Evolutionary conservation across 192 early-diverging fungal genomes (phyloP).

Genomic region (Entomortierella lignicola): DNA sequence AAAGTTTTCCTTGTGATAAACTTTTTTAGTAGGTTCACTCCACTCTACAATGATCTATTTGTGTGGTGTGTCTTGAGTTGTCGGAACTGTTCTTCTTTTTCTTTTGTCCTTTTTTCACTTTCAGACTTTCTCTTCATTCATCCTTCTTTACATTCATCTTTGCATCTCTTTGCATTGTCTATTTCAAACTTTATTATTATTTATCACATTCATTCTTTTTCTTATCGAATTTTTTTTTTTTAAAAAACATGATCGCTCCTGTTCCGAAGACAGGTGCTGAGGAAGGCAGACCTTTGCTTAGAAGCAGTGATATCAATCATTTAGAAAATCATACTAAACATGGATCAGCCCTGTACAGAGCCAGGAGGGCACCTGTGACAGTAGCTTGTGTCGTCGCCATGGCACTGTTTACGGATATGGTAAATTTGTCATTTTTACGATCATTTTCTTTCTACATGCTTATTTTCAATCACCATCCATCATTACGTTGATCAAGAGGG

Average conservation of each 20-base stretch:
- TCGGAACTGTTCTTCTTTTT: not conserved
- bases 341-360: constrained; percentile 26
- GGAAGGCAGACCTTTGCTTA: constrained; percentile 30
- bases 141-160: not conserved
- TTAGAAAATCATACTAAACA: not conserved
- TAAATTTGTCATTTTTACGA: not conserved
- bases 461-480: not conserved
- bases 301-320: not conserved
- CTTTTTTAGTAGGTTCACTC: too few species aligned
- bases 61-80: not conserved
- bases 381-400: constrained; percentile 63
- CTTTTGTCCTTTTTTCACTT: not conserved
- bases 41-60: not conserved
- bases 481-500: too few species aligned
- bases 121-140: constrained; percentile 2
- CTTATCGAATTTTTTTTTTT: not conserved
- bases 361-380: constrained; percentile 44
- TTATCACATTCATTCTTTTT: not conserved
- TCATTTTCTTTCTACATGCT: not conserved
- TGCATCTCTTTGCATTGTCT: not conserved
- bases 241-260: constrained; percentile 30
- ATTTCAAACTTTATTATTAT: not conserved
- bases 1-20: too few species aligned
- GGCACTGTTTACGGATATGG: constrained; percentile 72
- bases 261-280: constrained; percentile 20